Percentiles rank a stretch among this genome's conserved stretches.
phyloP scores from a whole-genome alignment of 2,329 filamentous ascomycete genomes.

The Colletotrichum kahawae region DNA sequence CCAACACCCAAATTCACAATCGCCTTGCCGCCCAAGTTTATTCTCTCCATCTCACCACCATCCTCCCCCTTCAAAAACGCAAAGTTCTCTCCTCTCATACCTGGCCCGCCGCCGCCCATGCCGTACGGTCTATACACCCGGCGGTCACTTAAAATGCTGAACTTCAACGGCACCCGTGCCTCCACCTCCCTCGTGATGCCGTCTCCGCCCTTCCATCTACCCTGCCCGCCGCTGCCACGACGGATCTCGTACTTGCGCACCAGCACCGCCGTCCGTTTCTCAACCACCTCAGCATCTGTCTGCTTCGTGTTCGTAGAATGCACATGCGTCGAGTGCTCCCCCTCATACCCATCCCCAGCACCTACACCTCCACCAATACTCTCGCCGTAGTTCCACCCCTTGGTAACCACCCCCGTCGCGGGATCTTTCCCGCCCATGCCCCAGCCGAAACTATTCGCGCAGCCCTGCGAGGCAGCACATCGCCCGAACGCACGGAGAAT shows the following conservation, averaged over 20 bases:
- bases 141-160: conserved; percentile 40
- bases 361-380: conserved; percentile 38
- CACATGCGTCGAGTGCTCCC: conserved; percentile 31
- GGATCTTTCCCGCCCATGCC: conserved; percentile 35
- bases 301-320: conserved; percentile 38
- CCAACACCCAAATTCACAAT: conserved; percentile 34
- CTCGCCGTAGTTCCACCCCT: conserved; percentile 35
- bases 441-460: conserved; percentile 38
- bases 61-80: conserved; percentile 31
- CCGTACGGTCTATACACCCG: conserved; percentile 38
- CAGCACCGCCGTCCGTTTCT: conserved; percentile 38
- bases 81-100: conserved; percentile 30
- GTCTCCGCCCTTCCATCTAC: conserved; percentile 35
- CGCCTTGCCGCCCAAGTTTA: conserved; percentile 36
- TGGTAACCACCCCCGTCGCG: conserved; percentile 23
- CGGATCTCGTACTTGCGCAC: conserved; percentile 35
- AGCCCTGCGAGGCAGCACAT: conserved; percentile 33
- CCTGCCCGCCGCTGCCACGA: conserved; percentile 32
- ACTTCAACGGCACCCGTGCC: conserved; percentile 34
- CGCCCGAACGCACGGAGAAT: conserved; percentile 35
- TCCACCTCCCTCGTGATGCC: conserved; percentile 40
- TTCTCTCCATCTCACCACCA: conserved; percentile 28
- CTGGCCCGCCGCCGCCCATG: conserved; percentile 34
- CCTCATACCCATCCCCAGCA: conserved; percentile 33
- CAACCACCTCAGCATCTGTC: conserved; percentile 37